Percentiles rank a stretch among this genome's conserved stretches.
These are phyloP conservation scores for Kewa caespitosa DNA, from an alignment of 179 eudicot genomes.

Conservation along the genomic window DNA sequence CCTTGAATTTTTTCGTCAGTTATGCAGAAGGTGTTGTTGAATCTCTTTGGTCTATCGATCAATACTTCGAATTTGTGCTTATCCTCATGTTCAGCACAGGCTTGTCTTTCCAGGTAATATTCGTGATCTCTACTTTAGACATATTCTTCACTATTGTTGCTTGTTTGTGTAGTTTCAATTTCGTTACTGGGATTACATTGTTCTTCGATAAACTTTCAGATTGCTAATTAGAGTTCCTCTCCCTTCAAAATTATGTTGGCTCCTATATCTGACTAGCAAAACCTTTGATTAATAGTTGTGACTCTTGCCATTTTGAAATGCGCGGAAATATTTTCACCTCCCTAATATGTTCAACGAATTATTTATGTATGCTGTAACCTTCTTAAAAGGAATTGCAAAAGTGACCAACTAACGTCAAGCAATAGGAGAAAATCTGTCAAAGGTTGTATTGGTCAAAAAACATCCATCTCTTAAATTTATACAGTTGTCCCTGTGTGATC, in stretches of 20 bases:
- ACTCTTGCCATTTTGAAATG: no score
- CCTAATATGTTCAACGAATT: no score
- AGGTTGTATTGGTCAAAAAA: no score
- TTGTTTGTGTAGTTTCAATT: neutral
- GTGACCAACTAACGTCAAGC: no score
- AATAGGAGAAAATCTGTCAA: no score
- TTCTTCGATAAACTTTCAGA: neutral
- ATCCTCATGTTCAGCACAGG: conserved; percentile 98
- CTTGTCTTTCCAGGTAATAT: conserved; percentile 86
- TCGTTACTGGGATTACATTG: neutral
- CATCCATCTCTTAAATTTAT: no score
- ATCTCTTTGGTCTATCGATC: conserved; percentile 97
- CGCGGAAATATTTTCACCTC: no score
- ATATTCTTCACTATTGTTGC: neutral
- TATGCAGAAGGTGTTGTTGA: conserved; percentile 98
- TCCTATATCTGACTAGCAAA: no score
- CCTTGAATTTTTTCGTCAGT: conserved; percentile 86
- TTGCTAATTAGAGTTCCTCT: neutral
- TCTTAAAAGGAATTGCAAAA: no score
- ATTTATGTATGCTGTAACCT: no score
- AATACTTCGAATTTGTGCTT: conserved; percentile 92
- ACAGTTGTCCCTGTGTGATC: no score
- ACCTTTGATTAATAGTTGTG: no score
- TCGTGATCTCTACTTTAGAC: conserved; percentile 13
- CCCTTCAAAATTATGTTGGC: neutral